Conservation (phyloP, 352 stramenopile genomes). For the Globisporangium camurandrum region DNA sequence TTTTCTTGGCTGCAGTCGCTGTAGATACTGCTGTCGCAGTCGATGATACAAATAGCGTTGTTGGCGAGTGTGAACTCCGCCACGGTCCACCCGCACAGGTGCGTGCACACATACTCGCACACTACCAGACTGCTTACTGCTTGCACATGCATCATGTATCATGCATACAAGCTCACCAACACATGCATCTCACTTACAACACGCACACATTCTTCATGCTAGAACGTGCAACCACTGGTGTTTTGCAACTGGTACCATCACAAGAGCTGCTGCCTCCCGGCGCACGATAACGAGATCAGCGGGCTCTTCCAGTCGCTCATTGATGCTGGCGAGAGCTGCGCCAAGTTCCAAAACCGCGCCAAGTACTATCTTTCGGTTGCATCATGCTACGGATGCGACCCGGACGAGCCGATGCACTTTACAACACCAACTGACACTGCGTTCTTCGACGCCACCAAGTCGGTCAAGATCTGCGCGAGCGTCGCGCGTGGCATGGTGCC, state of each 20-base stretch:
- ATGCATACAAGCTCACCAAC: background rate
- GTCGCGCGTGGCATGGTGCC: conserved; percentile 41
- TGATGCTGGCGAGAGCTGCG: conserved; percentile 46
- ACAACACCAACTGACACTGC: conserved; percentile 31
- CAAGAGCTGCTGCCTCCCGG: conserved; percentile 58
- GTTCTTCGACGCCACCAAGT: conserved; percentile 51
- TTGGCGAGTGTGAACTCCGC: conserved; percentile 1
- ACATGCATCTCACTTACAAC: background rate
- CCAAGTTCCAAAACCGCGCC: conserved; percentile 64
- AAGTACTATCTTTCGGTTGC: conserved; percentile 42
- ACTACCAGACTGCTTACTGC: too few species aligned
- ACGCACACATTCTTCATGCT: background rate
- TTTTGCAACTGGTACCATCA: conserved; percentile 74
- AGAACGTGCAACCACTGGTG: conserved; percentile 52
- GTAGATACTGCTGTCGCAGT: too few species aligned
- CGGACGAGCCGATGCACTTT: conserved; percentile 28
- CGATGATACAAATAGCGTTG: background rate
- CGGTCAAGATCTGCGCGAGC: conserved; percentile 61
- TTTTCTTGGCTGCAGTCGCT: too few species aligned
- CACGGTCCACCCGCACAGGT: background rate
- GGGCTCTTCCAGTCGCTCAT: conserved; percentile 54
- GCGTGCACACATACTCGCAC: background rate
- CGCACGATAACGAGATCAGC: conserved; percentile 56
- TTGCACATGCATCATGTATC: background rate
- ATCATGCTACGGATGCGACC: conserved; percentile 42